Evolutionary conservation across 805 yeast species (phyloP).

Genomic region (Saccharomycopsis microspora): DNA sequence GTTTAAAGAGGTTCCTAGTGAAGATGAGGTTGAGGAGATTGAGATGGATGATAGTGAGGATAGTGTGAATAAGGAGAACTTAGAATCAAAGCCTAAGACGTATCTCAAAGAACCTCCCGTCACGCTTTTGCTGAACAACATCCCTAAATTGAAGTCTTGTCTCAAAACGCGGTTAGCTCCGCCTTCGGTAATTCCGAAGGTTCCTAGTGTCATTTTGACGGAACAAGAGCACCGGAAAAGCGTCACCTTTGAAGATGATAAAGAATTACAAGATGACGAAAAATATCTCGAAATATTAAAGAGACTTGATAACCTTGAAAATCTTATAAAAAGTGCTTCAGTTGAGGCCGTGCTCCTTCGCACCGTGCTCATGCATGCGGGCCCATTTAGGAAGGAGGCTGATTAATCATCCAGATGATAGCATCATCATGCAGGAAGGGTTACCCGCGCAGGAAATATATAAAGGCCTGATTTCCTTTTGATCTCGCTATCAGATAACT

Average conservation of each 20-base stretch:
- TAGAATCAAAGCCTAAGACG: background rate
- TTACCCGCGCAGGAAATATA: too few species aligned
- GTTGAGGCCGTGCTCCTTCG: background rate
- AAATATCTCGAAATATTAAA: background rate
- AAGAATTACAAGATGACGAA: background rate
- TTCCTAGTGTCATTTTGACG: background rate
- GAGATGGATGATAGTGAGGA: background rate
- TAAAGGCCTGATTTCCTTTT: too few species aligned
- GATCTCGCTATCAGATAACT: too few species aligned
- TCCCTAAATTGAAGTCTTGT: slow-evolving; percentile 11
- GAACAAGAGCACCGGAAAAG: background rate
- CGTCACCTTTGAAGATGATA: background rate
- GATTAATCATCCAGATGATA: too few species aligned
- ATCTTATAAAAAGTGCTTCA: background rate
- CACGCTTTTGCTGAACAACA: background rate
- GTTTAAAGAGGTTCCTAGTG: background rate
- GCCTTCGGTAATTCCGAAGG: background rate
- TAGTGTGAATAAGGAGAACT: background rate
- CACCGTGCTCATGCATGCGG: too few species aligned
- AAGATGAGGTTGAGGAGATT: background rate
- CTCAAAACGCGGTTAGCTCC: slow-evolving; percentile 6
- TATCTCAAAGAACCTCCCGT: background rate
- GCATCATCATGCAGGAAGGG: too few species aligned
- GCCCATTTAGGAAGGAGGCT: too few species aligned
- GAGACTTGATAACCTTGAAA: background rate